Evolutionary conservation across 306 rosid species (phyloP).

Genomic region (Sechiopsis laciniata): DNA sequence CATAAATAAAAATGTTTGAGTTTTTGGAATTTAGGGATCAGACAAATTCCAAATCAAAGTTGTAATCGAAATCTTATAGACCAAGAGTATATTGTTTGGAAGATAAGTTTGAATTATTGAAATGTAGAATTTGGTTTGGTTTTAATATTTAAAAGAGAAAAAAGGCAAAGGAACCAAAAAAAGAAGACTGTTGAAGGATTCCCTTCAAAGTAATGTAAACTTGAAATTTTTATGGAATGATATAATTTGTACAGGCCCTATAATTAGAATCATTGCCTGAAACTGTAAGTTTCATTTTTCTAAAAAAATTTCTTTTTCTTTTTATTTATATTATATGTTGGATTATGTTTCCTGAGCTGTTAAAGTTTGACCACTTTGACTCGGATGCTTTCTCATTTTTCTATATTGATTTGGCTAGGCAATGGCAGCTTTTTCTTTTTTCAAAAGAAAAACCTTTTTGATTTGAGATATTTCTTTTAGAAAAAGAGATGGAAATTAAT

Average conservation of each 20-base stretch:
- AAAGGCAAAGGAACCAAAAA: not conserved
- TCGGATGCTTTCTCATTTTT: constrained; percentile 63
- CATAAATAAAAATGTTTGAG: not conserved
- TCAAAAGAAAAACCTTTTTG: constrained; percentile 22
- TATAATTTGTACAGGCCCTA: constrained; percentile 8
- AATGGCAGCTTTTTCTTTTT: constrained; percentile 28
- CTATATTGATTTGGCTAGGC: constrained; percentile 53
- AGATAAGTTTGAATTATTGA: constrained; percentile 2
- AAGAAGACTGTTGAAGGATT: constrained; percentile 1
- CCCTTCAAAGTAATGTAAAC: constrained; percentile 16
- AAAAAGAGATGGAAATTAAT: constrained; percentile 1
- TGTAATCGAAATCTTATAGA: not conserved
- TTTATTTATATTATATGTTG: constrained; percentile 33
- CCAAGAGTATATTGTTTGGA: constrained; percentile 2
- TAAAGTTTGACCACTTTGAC: constrained; percentile 60
- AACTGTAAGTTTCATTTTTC: not conserved
- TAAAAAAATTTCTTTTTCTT: too few species aligned
- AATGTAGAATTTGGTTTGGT: not conserved
- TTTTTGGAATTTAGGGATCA: not conserved
- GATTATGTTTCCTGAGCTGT: constrained; percentile 48
- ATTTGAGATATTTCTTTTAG: constrained; percentile 25
- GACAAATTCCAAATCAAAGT: not conserved
- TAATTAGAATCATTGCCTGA: constrained; percentile 20
- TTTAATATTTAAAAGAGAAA: not conserved
- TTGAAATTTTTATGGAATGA: not conserved